Evolutionary conservation across 805 yeast species (phyloP).

Genomic region (Myxozyma neotropica): DNA sequence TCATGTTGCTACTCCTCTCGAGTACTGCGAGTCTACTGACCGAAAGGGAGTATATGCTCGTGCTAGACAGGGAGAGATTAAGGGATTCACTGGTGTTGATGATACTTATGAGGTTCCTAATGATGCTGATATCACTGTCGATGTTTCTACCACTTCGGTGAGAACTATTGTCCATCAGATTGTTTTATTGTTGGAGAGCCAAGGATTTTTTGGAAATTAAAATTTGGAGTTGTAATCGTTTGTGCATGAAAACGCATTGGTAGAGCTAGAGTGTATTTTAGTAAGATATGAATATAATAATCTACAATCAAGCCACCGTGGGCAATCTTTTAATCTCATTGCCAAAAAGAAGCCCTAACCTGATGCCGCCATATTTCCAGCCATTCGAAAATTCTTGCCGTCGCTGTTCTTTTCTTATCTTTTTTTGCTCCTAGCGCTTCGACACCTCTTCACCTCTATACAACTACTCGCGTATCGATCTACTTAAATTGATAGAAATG

Average conservation of each 20-base stretch:
- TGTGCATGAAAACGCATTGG: neutral
- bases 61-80: conserved; percentile 51
- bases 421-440: no score
- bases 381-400: neutral
- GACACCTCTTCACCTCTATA: no score
- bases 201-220: conserved; percentile 69
- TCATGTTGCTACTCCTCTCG: conserved; percentile 55
- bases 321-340: no score
- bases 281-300: no score
- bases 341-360: conserved; percentile 10
- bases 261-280: neutral
- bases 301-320: no score
- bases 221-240: neutral
- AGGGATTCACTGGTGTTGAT: conserved; percentile 52
- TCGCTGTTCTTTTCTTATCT: neutral
- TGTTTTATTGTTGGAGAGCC: conserved; percentile 71
- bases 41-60: conserved; percentile 55
- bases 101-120: conserved; percentile 53
- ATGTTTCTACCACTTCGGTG: conserved; percentile 57
- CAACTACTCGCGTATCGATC: neutral
- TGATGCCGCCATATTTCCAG: neutral
- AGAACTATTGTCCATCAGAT: conserved; percentile 74
- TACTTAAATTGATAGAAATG: conserved; percentile 53
- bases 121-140: conserved; percentile 61
- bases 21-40: conserved; percentile 51